These are phyloP conservation scores for Persicaria tinctoria DNA, from an alignment of 148 eudicot species.

Conservation along the genomic window DNA sequence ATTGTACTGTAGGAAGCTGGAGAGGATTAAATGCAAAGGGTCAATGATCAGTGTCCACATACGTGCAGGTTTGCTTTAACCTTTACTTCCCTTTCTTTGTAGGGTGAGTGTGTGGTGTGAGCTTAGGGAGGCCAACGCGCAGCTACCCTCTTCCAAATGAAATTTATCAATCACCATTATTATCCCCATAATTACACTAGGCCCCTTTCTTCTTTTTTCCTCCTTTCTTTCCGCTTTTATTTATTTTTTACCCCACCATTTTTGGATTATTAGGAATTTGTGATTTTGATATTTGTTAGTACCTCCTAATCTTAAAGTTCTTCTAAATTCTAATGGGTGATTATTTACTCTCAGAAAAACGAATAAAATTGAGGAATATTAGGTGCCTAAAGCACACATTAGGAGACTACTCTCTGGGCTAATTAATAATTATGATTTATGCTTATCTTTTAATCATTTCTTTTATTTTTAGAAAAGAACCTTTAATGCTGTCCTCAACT, in stretches of 20 bases:
- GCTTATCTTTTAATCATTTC: too few species aligned
- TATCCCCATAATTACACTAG: background rate
- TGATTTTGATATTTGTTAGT: background rate
- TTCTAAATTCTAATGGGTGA: background rate
- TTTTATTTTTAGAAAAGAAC: too few species aligned
- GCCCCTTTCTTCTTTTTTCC: background rate
- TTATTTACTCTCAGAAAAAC: too few species aligned
- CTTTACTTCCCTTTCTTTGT: background rate
- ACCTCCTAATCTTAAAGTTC: background rate
- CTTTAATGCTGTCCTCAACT: background rate
- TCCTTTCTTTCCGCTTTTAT: background rate
- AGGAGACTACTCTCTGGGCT: background rate
- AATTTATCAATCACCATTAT: background rate
- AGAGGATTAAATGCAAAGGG: constrained; percentile 1
- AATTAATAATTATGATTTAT: background rate
- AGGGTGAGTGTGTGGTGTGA: background rate
- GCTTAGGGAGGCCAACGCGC: background rate
- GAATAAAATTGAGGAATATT: background rate
- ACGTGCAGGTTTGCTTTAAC: background rate
- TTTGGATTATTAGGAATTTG: background rate
- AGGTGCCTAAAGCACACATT: background rate
- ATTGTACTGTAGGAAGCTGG: background rate
- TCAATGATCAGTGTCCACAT: background rate
- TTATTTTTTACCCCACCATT: background rate
- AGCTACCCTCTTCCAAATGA: background rate